Percentiles rank a stretch among this genome's conserved stretches.
phyloP scores from a whole-genome alignment of 371 early-diverging fungal species.

The Mycotypha africana region DNA sequence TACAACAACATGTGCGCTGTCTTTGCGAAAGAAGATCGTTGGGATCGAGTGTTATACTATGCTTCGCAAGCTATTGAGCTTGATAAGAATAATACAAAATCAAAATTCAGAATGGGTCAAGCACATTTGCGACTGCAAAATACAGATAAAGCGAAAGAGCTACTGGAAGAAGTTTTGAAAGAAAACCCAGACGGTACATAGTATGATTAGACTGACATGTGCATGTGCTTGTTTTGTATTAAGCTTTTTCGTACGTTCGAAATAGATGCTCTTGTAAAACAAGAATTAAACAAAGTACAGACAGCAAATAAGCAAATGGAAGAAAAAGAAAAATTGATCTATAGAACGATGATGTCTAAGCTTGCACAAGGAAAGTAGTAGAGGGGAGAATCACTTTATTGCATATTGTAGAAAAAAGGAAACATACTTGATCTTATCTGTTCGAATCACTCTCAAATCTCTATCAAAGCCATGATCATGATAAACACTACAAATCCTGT shows the following conservation, averaged over 20 bases:
- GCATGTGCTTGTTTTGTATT: not conserved
- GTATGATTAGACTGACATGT: too few species aligned
- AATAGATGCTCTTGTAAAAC: constrained; percentile 27
- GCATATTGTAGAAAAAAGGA: too few species aligned
- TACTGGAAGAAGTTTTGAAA: constrained; percentile 15
- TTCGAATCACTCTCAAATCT: too few species aligned
- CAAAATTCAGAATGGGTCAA: constrained; percentile 39
- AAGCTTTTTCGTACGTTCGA: not conserved
- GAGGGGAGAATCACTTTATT: too few species aligned
- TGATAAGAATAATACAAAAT: constrained; percentile 27
- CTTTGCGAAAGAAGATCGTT: constrained; percentile 33
- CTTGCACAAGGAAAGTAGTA: constrained; percentile 13
- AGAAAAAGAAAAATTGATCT: constrained; percentile 20
- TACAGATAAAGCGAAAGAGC: constrained; percentile 22
- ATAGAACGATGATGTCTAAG: constrained; percentile 29
- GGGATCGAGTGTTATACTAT: constrained; percentile 32
- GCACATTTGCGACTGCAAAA: constrained; percentile 26
- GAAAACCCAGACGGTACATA: constrained; percentile 29
- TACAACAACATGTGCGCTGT: constrained; percentile 46
- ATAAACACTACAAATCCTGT: constrained; percentile 33
- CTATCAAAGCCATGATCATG: constrained; percentile 30
- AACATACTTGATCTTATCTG: too few species aligned
- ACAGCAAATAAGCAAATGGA: constrained; percentile 16
- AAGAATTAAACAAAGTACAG: constrained; percentile 44
- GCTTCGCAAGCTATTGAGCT: constrained; percentile 27